Evolutionary conservation across 2,329 filamentous ascomycete genomes (phyloP).

Genomic region (Chaetomium strumarium): DNA sequence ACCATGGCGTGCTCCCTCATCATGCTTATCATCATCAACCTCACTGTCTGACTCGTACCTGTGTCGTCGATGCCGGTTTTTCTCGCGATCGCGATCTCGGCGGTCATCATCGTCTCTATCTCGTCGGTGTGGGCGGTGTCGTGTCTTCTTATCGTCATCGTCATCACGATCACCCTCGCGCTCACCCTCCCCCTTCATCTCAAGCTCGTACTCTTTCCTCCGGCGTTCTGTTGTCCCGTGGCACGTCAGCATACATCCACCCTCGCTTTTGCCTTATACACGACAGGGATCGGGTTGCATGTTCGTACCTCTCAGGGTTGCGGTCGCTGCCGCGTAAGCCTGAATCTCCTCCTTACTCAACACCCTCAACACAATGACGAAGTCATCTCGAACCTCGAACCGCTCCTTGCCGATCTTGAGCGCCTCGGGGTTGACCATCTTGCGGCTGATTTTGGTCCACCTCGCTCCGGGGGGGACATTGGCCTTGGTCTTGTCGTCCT

Average conservation of each 20-base stretch:
- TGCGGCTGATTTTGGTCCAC: conserved; percentile 89
- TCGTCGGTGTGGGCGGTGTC: conserved; percentile 32
- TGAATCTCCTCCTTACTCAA: conserved; percentile 86
- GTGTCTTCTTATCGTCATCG: conserved; percentile 27
- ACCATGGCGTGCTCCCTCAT: conserved; percentile 18
- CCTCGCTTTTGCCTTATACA: conserved; percentile 1
- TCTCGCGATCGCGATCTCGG: conserved; percentile 30
- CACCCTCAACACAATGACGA: conserved; percentile 87
- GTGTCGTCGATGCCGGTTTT: conserved; percentile 29
- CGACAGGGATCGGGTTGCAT: conserved; percentile 25
- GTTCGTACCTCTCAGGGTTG: conserved; percentile 74
- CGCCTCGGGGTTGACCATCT: conserved; percentile 83
- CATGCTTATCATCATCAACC: conserved; percentile 17
- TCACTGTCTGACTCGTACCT: conserved; percentile 26
- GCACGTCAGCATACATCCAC: background rate
- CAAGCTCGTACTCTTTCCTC: conserved; percentile 37
- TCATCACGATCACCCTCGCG: conserved; percentile 25
- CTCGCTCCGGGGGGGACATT: conserved; percentile 73
- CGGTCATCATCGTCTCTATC: conserved; percentile 26
- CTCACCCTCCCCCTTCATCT: conserved; percentile 19
- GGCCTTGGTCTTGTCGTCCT: conserved; percentile 69
- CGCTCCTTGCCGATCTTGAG: conserved; percentile 81
- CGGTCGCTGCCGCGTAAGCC: conserved; percentile 74
- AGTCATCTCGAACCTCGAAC: conserved; percentile 87
- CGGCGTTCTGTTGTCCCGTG: conserved; percentile 29